Evolutionary conservation across 1,284 basidiomycete genomes (phyloP).

Genomic region (Ceratobasidium sp.): DNA sequence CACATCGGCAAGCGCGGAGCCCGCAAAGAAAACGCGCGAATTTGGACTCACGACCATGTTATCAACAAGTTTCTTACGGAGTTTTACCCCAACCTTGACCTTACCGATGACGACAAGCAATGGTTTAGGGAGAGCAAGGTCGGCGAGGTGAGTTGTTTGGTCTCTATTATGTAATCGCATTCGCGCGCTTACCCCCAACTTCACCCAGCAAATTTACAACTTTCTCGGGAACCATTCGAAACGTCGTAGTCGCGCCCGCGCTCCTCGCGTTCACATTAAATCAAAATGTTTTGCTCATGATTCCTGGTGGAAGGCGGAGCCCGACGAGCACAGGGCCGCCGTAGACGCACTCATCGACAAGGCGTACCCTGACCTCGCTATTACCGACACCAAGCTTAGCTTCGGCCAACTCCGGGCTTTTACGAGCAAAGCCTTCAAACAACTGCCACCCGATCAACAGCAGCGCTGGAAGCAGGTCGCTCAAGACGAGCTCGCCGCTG

Average conservation of each 20-base stretch:
- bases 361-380: not conserved
- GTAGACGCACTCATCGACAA: not conserved
- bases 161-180: not conserved
- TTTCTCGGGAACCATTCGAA: not conserved
- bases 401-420: not conserved
- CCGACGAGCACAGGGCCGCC: not conserved
- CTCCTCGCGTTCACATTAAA: not conserved
- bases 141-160: not conserved
- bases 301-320: not conserved
- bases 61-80: not conserved
- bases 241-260: not conserved
- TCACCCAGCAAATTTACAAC: not conserved
- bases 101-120: not conserved
- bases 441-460: not conserved
- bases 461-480: not conserved
- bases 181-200: too few relatives aligned
- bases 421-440: not conserved
- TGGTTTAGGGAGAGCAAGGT: slow-evolving; percentile 1
- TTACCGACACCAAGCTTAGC: not conserved
- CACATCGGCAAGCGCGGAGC: too few relatives aligned
- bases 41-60: not conserved
- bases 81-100: not conserved
- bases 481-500: not conserved
- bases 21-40: too few relatives aligned
- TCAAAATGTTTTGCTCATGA: not conserved